A percentile compares a stretch with the other conserved stretches of the same genome.
Conservation (phyloP, 2,329 filamentous ascomycete genomes). For the Xylariaceae sp. region DNA sequence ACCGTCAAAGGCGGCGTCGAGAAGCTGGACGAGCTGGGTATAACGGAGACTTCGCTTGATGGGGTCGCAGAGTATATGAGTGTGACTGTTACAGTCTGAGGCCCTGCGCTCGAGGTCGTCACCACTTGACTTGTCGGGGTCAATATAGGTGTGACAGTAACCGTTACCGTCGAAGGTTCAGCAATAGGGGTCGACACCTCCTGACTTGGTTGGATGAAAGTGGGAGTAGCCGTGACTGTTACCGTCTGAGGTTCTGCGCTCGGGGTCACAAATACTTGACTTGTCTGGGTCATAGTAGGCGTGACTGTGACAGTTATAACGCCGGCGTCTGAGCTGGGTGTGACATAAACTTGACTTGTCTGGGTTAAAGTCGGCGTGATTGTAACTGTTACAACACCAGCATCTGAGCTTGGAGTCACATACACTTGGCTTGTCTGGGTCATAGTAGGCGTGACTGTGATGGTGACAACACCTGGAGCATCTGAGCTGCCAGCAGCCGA, state of each 20-base stretch:
- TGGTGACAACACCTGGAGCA: constrained; percentile 15
- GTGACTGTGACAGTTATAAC: constrained; percentile 23
- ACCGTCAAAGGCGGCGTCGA: background rate
- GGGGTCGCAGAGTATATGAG: constrained; percentile 25
- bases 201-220: background rate
- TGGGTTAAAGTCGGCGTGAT: constrained; percentile 21
- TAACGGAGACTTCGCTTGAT: constrained; percentile 16
- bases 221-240: constrained; percentile 15
- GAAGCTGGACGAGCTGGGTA: constrained; percentile 1
- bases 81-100: constrained; percentile 20
- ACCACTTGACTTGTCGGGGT: background rate
- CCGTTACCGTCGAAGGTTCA: constrained; percentile 10
- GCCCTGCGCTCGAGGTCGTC: constrained; percentile 1
- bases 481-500: constrained; percentile 6
- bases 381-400: constrained; percentile 18
- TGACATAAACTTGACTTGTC: constrained; percentile 4
- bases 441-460: constrained; percentile 26
- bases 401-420: background rate
- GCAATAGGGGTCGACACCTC: background rate
- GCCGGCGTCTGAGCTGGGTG: constrained; percentile 4
- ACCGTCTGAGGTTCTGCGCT: constrained; percentile 2
- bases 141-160: background rate
- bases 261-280: constrained; percentile 1
- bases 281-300: constrained; percentile 25
- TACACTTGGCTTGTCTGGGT: constrained; percentile 20